Conservation (phyloP, 2,329 filamentous ascomycete genomes). For the Diplodia mutila region DNA sequence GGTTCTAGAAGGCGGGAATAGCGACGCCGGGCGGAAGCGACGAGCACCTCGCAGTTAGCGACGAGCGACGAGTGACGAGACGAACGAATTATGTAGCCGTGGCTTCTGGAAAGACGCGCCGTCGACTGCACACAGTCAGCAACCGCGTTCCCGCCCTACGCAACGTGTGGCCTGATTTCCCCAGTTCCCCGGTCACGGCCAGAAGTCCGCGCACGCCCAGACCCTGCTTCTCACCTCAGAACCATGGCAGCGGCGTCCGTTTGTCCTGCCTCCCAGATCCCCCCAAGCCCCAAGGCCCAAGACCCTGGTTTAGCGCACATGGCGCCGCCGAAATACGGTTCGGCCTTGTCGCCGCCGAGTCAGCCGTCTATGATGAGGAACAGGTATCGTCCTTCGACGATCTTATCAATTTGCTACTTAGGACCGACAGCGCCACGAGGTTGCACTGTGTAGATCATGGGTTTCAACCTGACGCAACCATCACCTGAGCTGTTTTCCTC, state of each 20-base stretch:
- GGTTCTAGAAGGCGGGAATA: not conserved
- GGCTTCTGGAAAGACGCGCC: not conserved
- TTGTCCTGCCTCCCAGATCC: not conserved
- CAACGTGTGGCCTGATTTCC: not conserved
- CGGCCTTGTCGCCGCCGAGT: not conserved
- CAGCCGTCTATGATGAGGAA: not conserved
- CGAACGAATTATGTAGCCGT: not conserved
- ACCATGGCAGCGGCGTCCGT: not conserved
- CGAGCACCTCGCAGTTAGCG: no score
- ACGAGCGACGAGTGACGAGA: no score
- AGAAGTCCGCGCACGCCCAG: not conserved
- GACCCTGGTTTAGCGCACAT: not conserved
- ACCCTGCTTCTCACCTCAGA: not conserved
- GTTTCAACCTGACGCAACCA: not conserved
- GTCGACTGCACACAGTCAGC: no score
- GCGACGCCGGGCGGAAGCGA: not conserved
- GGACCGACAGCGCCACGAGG: not conserved
- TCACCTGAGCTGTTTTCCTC: not conserved
- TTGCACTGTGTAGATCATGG: not conserved
- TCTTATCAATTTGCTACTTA: not conserved
- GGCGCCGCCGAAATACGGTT: not conserved
- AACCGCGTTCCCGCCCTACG: no score
- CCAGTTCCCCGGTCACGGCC: not conserved
- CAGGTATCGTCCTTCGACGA: not conserved
- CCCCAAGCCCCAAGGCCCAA: not conserved